A percentile compares a stretch with the other conserved stretches of the same genome.
Evolutionary conservation across 106 monocot species (phyloP).

Genomic region (Ottelia alismoides): DNA sequence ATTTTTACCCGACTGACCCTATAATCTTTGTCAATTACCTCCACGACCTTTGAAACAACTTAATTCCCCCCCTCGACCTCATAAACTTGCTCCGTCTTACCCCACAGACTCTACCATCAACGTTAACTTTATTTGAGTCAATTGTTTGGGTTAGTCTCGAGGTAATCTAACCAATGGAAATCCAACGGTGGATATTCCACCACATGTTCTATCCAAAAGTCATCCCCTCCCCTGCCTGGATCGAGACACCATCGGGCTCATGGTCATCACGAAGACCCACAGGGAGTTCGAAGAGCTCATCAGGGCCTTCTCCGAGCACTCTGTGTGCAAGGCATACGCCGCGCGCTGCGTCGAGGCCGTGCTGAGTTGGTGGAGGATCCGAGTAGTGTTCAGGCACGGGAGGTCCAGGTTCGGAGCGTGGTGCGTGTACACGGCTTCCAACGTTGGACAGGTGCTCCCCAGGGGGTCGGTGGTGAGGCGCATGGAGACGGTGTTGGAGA

Average conservation of each 20-base stretch:
- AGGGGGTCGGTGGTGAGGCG: conserved; percentile 60
- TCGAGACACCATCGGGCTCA: conserved; percentile 90
- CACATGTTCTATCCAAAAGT: too few species aligned
- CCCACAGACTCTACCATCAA: too few species aligned
- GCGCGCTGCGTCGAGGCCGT: conserved; percentile 39
- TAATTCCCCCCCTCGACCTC: too few species aligned
- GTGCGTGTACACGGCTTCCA: conserved; percentile 61
- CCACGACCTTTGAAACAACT: too few species aligned
- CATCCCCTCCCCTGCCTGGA: too few species aligned
- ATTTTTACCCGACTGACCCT: too few species aligned
- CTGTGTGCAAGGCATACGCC: conserved; percentile 69
- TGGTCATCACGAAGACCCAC: conserved; percentile 78
- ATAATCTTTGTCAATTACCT: too few species aligned
- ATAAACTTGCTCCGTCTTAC: too few species aligned
- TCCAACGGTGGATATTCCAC: too few species aligned
- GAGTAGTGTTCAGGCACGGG: conserved; percentile 70
- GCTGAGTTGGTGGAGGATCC: conserved; percentile 39
- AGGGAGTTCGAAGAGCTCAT: conserved; percentile 55
- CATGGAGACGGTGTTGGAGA: conserved; percentile 53
- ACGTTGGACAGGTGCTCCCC: conserved; percentile 51
- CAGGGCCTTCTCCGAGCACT: conserved; percentile 68
- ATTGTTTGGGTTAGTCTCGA: too few species aligned
- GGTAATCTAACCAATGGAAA: too few species aligned
- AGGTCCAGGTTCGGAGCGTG: conserved; percentile 78
- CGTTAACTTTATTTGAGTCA: too few species aligned